These are phyloP conservation scores for Chondrus crispus DNA, from an alignment of 23 red algal species.

Conservation along the genomic window DNA sequence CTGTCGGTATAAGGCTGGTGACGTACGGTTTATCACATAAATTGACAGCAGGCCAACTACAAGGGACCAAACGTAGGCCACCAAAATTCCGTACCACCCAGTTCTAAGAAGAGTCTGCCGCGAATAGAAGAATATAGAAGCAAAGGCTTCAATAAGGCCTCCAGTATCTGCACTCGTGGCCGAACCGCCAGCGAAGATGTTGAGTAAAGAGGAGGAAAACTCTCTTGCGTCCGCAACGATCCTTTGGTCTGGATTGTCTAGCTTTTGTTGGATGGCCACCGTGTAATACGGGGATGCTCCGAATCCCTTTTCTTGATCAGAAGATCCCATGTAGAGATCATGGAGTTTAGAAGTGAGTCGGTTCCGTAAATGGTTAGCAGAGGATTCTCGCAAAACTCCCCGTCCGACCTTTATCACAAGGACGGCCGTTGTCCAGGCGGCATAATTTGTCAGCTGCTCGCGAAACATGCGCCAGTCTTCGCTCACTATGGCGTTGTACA, in stretches of 20 bases:
- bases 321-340: constrained; percentile 15
- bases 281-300: constrained; percentile 27
- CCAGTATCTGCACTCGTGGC: constrained; percentile 45
- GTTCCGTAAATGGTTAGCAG: constrained; percentile 31
- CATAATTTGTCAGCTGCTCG: neutral
- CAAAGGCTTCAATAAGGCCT: constrained; percentile 69
- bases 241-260: constrained; percentile 85
- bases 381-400: constrained; percentile 39
- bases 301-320: neutral
- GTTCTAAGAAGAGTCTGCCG: constrained; percentile 28
- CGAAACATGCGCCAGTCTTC: constrained; percentile 55
- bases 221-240: constrained; percentile 65
- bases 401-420: constrained; percentile 49
- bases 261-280: neutral
- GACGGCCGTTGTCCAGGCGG: constrained; percentile 14
- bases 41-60: constrained; percentile 25
- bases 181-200: constrained; percentile 51
- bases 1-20: constrained; percentile 56
- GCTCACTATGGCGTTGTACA: constrained; percentile 63
- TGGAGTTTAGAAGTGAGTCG: constrained; percentile 39
- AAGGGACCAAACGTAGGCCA: constrained; percentile 67
- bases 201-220: constrained; percentile 36
- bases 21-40: constrained; percentile 38
- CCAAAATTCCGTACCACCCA: constrained; percentile 58
- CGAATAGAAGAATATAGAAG: constrained; percentile 60